Evolutionary conservation across 768 basidiomycete genomes (phyloP), one percentile per base, ranked within the genome.

Genomic region (Nidularia pulvinata): DNA sequence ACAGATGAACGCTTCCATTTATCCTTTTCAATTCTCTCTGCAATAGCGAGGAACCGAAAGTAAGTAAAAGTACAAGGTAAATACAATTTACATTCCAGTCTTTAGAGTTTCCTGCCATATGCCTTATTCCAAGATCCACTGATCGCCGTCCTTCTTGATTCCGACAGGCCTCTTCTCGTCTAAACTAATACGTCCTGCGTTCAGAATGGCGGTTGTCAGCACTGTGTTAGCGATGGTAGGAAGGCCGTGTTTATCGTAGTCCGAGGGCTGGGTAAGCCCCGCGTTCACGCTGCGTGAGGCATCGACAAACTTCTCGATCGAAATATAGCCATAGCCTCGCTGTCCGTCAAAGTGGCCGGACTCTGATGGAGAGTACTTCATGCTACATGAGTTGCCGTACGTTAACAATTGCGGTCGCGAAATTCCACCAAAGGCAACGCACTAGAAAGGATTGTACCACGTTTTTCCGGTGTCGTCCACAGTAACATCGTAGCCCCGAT

Each of bases 341-440:
- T 95, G 95, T 32, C 95, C 95, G 63, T 96, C 95, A 65, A 97
- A 96, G 71, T 93, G 89, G 5, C 93, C 95, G 52, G 83, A 89
- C 72, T 91, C 91, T 50, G 91, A 93, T 4, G 93, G 91, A 37
- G 92, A 89, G 71, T 96, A 96, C 64, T 95, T 96, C 89, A 96
- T 95, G 74, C 91, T 91, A 66, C 30, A n/a, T 13, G 22, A 32
- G 51, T 53, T 13, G 25, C 25, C 25, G 30, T 13, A n/a, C 13
- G 14, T 47, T 47, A 30, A n/a, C 46, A 47, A 25, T 25, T 30
- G 46, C 46, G 11, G 13, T 25, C 14, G 46, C 25, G 13, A 30
- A n/a, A 25, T 14, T 30, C 14, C 19, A 43, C 19, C 39, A 43
- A 19, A 30, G 2, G 46, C 7, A 47, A 79, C 90, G 59, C 70